These are phyloP conservation scores for Actinidia polygama DNA, from an alignment of 179 eudicot genomes.

Conservation along the genomic window DNA sequence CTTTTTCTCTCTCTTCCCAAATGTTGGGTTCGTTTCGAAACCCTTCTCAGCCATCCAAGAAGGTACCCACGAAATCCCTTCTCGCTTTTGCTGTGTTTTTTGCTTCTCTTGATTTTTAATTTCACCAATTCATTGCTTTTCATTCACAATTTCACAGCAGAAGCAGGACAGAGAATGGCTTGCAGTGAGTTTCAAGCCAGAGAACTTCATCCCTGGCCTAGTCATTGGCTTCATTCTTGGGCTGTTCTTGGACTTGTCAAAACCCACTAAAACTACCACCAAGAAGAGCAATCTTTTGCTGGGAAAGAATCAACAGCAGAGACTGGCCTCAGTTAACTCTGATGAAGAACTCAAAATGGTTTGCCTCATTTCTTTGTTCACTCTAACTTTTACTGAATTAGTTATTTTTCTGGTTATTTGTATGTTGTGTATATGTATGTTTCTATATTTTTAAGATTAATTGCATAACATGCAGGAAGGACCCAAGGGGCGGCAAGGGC, in stretches of 20 bases:
- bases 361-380: conserved; percentile 10
- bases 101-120: neutral
- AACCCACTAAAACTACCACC: conserved; percentile 38
- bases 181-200: conserved; percentile 77
- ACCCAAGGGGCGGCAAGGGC: too few species aligned
- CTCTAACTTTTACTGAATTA: neutral
- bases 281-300: conserved; percentile 24
- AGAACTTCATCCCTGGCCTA: conserved; percentile 91
- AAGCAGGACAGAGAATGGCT: conserved; percentile 48
- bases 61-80: conserved; percentile 7
- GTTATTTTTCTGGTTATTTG: too few species aligned
- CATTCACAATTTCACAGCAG: conserved; percentile 26
- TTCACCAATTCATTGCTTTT: neutral
- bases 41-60: conserved; percentile 29
- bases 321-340: conserved; percentile 24
- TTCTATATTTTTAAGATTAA: neutral
- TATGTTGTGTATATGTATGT: neutral
- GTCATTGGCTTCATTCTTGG: conserved; percentile 86
- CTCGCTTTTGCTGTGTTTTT: neutral
- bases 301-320: conserved; percentile 32
- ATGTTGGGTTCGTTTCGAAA: conserved; percentile 25
- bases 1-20: neutral
- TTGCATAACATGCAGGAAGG: neutral
- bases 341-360: conserved; percentile 92
- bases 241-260: conserved; percentile 69